These are phyloP conservation scores for Eucalyptus erythrocorys DNA, from an alignment of 345 rosid species.

Conservation along the genomic window DNA sequence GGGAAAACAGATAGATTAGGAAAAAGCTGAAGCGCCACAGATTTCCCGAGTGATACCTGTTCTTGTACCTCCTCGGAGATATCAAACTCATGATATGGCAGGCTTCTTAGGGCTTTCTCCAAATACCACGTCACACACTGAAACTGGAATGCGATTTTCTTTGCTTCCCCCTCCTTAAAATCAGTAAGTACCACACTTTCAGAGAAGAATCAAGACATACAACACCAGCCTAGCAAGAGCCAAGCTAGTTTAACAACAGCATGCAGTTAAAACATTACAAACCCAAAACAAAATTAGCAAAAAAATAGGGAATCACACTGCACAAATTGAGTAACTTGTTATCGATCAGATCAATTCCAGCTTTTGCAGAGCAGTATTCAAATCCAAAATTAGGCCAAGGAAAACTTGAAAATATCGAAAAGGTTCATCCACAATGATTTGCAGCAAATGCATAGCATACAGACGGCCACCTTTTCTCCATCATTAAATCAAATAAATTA, in stretches of 20 bases:
- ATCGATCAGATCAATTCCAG: background rate
- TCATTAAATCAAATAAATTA: background rate
- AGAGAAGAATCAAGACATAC: constrained; percentile 19
- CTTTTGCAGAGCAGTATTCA: background rate
- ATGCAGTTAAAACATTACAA: background rate
- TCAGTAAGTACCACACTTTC: constrained; percentile 15
- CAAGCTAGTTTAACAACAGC: background rate
- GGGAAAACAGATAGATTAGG: background rate
- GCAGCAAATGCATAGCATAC: background rate
- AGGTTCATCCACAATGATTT: background rate
- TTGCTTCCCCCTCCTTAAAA: constrained; percentile 61
- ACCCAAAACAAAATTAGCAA: background rate
- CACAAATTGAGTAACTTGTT: background rate
- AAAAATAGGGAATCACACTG: background rate
- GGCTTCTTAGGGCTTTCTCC: constrained; percentile 58
- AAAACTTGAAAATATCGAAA: background rate
- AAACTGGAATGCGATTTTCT: constrained; percentile 64
- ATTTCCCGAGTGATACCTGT: constrained; percentile 34
- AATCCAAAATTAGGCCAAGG: background rate
- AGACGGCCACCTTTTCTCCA: background rate
- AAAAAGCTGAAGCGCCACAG: background rate
- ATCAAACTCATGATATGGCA: constrained; percentile 58
- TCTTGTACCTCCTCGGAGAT: constrained; percentile 85
- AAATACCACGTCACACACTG: constrained; percentile 79
- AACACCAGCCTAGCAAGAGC: background rate